Evolutionary conservation across 768 basidiomycete species (phyloP).

Genomic region (Sarcomyxa edulis): DNA sequence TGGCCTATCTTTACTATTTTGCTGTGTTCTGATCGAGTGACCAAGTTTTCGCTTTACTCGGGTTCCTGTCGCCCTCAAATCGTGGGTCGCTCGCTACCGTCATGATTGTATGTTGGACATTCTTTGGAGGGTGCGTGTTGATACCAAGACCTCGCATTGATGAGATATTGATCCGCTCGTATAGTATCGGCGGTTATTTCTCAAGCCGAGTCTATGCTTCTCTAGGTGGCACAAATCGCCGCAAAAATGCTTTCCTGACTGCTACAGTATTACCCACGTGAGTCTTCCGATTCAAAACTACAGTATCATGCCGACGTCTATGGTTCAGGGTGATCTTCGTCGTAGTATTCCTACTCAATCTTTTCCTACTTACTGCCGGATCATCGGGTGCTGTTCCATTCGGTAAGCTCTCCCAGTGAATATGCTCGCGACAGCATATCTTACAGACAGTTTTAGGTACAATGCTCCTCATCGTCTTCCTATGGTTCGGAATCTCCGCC

Average conservation of each 20-base stretch:
- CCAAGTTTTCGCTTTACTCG: constrained; percentile 83
- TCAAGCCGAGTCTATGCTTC: constrained; percentile 80
- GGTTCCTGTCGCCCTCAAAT: constrained; percentile 94
- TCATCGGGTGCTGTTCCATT: constrained; percentile 97
- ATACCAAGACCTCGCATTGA: not conserved
- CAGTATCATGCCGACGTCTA: not conserved
- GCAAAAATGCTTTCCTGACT: constrained; percentile 82
- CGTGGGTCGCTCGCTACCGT: constrained; percentile 91
- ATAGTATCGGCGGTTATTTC: constrained; percentile 82
- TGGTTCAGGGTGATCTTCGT: constrained; percentile 67
- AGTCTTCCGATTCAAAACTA: constrained; percentile 17
- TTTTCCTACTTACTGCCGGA: constrained; percentile 78
- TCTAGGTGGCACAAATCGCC: constrained; percentile 70
- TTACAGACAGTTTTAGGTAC: constrained; percentile 51
- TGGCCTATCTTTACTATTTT: not conserved
- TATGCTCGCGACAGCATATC: constrained; percentile 1
- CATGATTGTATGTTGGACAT: constrained; percentile 91
- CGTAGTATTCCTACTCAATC: constrained; percentile 84
- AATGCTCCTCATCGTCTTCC: constrained; percentile 73
- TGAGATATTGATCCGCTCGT: constrained; percentile 4
- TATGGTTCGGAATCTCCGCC: constrained; percentile 94
- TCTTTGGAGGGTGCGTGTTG: constrained; percentile 72
- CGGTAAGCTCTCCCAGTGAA: constrained; percentile 37
- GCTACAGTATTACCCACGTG: constrained; percentile 87
- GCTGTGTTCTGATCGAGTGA: constrained; percentile 7